Conservation (phyloP, 1,284 basidiomycete species). For the Phlebopus sp. region DNA sequence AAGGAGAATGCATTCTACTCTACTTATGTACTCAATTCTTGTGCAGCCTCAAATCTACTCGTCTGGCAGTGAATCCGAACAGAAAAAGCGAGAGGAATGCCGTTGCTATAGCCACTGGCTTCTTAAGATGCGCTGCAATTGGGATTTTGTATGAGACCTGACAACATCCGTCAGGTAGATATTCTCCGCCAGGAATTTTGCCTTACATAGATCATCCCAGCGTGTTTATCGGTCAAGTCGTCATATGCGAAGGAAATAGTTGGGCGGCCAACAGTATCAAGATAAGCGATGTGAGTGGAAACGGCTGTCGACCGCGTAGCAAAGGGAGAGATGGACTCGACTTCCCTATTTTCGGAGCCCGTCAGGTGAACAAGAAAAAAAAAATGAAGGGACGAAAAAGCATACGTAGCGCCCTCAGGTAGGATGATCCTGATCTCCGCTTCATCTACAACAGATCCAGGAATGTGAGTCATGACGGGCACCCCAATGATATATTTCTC, state of each 20-base stretch:
- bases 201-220: conserved; percentile 70
- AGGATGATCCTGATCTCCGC: conserved; percentile 80
- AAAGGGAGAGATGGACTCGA: conserved; percentile 80
- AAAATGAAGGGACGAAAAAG: conserved; percentile 13
- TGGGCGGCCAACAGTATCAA: conserved; percentile 92
- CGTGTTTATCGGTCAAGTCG: conserved; percentile 77
- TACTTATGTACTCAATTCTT: conserved; percentile 38
- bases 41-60: conserved; percentile 65
- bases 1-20: background rate
- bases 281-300: conserved; percentile 79
- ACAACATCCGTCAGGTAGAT: conserved; percentile 15
- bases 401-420: conserved; percentile 92
- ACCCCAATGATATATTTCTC: conserved; percentile 75
- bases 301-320: conserved; percentile 58
- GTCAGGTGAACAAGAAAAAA: conserved; percentile 4
- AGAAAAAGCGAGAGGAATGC: conserved; percentile 67
- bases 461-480: conserved; percentile 83
- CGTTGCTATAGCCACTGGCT: conserved; percentile 72
- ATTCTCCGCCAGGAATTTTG: conserved; percentile 5
- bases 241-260: conserved; percentile 72
- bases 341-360: conserved; percentile 51
- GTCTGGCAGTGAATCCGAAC: conserved; percentile 56
- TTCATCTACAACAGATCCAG: conserved; percentile 80
- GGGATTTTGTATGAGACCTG: conserved; percentile 87
- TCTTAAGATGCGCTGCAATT: conserved; percentile 73